These are phyloP conservation scores for Aureobasidium namibiae DNA, from an alignment of 2,329 filamentous ascomycete genomes.

Conservation along the genomic window DNA sequence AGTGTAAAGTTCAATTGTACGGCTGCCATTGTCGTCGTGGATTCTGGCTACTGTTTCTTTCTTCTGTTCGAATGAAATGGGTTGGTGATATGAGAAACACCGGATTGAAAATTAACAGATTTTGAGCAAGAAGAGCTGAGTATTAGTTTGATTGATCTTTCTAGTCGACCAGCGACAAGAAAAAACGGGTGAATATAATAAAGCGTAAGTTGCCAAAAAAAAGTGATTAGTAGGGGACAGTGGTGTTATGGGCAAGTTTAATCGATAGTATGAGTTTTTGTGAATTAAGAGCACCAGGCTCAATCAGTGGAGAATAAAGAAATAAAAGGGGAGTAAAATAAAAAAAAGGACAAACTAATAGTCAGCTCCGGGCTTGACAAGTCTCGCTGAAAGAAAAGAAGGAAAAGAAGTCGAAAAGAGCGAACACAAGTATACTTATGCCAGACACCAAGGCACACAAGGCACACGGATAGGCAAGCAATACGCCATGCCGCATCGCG, in stretches of 20 bases:
- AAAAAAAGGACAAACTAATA: constrained; percentile 40
- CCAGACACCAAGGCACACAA: constrained; percentile 6
- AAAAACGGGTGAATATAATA: constrained; percentile 18
- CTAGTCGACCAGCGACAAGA: constrained; percentile 35
- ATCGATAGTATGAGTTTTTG: constrained; percentile 18
- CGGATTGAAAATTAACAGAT: constrained; percentile 18
- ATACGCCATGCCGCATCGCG: constrained; percentile 1
- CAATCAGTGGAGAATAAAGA: constrained; percentile 30
- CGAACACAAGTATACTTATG: constrained; percentile 17
- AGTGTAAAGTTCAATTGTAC: constrained; percentile 94
- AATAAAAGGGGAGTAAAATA: constrained; percentile 28
- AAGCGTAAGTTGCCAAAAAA: constrained; percentile 21
- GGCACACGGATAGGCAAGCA: background rate
- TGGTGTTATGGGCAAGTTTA: constrained; percentile 12
- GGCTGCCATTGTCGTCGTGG: constrained; percentile 63
- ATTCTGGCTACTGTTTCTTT: constrained; percentile 17
- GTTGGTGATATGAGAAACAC: constrained; percentile 14
- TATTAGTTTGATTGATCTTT: constrained; percentile 30
- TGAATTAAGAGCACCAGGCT: constrained; percentile 39
- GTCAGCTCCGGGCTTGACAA: constrained; percentile 43
- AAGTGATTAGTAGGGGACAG: constrained; percentile 18
- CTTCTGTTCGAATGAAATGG: background rate
- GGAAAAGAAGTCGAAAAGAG: constrained; percentile 22
- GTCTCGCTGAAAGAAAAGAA: constrained; percentile 41
- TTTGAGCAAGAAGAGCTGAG: constrained; percentile 43